These are phyloP conservation scores for Olyra latifolia DNA, from an alignment of 176 grass and related monocot genomes.

Conservation along the genomic window DNA sequence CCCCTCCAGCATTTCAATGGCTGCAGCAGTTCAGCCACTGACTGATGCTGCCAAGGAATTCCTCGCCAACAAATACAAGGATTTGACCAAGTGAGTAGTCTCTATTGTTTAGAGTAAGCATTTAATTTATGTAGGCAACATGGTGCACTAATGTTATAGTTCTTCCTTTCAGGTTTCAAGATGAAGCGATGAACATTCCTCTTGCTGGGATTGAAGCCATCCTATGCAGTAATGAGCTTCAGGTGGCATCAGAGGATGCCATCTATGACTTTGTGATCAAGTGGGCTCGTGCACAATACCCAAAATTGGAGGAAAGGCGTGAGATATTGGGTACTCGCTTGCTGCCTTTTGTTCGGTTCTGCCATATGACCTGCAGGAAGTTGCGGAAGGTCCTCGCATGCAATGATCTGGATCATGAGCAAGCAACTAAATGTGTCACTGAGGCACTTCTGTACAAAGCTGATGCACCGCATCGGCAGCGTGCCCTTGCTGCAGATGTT, in stretches of 20 bases:
- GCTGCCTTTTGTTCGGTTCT: slow-evolving; percentile 67
- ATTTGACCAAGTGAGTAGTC: slow-evolving; percentile 75
- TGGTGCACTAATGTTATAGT: slow-evolving; percentile 25
- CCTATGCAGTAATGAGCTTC: slow-evolving; percentile 78
- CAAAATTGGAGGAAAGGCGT: slow-evolving; percentile 78
- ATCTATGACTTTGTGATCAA: slow-evolving; percentile 93
- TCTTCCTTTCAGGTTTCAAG: slow-evolving; percentile 73
- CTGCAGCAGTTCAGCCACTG: slow-evolving; percentile 80
- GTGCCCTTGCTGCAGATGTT: slow-evolving; percentile 66
- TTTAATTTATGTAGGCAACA: not conserved
- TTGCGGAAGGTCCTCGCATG: slow-evolving; percentile 81
- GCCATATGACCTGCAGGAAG: slow-evolving; percentile 88
- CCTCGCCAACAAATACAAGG: slow-evolving; percentile 85
- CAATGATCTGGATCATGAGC: slow-evolving; percentile 76
- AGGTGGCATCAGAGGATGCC: slow-evolving; percentile 94
- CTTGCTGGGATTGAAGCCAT: slow-evolving; percentile 84
- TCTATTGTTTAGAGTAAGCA: slow-evolving; percentile 11
- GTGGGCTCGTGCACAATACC: slow-evolving; percentile 75
- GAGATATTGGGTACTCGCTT: slow-evolving; percentile 73
- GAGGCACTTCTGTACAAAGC: slow-evolving; percentile 92
- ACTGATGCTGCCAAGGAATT: slow-evolving; percentile 93
- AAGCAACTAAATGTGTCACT: slow-evolving; percentile 64
- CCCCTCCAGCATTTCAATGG: slow-evolving; percentile 85
- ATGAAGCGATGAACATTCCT: slow-evolving; percentile 83
- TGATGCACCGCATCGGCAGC: slow-evolving; percentile 76